phyloP scores from a whole-genome alignment of 2,329 filamentous ascomycete species.

The Trichoderma arundinaceum region DNA sequence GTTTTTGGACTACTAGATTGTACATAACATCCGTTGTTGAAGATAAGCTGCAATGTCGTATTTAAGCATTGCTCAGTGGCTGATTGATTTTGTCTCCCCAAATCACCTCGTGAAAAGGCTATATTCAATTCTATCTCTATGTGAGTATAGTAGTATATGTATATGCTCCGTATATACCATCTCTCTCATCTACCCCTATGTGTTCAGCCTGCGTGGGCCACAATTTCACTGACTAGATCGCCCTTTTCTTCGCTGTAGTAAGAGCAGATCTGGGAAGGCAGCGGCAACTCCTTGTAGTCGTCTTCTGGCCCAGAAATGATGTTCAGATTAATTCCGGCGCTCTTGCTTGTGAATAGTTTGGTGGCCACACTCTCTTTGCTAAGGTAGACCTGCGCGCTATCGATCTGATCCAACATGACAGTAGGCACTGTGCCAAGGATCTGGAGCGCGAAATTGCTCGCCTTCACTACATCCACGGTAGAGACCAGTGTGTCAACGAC shows the following conservation, averaged over 20 bases:
- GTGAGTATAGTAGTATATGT: conserved; percentile 19
- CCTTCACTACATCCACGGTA: conserved; percentile 94
- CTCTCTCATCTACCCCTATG: background rate
- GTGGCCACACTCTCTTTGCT: conserved; percentile 77
- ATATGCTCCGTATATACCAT: conserved; percentile 23
- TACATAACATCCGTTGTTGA: too few relatives aligned
- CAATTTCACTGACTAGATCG: conserved; percentile 87
- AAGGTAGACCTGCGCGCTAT: conserved; percentile 86
- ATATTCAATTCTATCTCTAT: conserved; percentile 30
- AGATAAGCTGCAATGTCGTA: too few relatives aligned
- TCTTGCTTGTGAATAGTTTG: conserved; percentile 90
- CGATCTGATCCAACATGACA: conserved; percentile 89
- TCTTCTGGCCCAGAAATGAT: conserved; percentile 72
- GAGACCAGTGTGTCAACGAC: conserved; percentile 89
- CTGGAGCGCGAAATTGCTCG: conserved; percentile 91
- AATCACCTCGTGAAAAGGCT: conserved; percentile 21
- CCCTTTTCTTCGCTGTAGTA: conserved; percentile 72
- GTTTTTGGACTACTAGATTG: too few relatives aligned
- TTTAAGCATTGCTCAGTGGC: too few relatives aligned
- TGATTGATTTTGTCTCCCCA: background rate
- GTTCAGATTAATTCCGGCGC: conserved; percentile 83
- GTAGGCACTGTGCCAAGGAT: conserved; percentile 86
- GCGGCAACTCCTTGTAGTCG: conserved; percentile 84
- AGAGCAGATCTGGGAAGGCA: conserved; percentile 89
- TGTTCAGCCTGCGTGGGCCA: conserved; percentile 82